These are phyloP conservation scores for Escallonia herrerae DNA, from an alignment of 129 eudicot genomes.

Conservation along the genomic window DNA sequence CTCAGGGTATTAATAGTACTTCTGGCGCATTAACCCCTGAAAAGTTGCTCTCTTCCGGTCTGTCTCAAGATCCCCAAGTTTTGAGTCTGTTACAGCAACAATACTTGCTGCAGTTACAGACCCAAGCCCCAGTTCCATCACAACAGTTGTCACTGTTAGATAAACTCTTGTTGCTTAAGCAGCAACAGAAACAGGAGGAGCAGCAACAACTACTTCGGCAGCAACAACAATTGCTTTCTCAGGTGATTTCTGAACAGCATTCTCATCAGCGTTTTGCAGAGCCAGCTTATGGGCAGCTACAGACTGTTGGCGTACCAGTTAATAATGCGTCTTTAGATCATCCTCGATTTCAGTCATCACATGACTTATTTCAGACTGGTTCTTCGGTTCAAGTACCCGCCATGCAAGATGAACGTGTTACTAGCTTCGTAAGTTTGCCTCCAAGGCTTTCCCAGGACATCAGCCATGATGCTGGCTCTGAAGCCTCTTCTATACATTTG, in stretches of 20 bases:
- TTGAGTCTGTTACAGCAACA: constrained; percentile 72
- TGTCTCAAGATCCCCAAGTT: constrained; percentile 69
- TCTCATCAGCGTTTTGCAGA: constrained; percentile 44
- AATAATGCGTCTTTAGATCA: constrained; percentile 38
- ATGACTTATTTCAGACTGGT: constrained; percentile 43
- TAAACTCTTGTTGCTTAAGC: constrained; percentile 62
- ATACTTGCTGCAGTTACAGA: constrained; percentile 58
- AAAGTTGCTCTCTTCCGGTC: constrained; percentile 57
- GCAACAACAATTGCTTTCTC: constrained; percentile 73
- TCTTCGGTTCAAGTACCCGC: constrained; percentile 39
- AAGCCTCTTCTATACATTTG: constrained; percentile 38
- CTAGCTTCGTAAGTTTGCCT: constrained; percentile 23
- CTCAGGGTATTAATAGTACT: constrained; percentile 40
- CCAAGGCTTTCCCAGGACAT: constrained; percentile 34
- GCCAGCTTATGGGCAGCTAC: constrained; percentile 45
- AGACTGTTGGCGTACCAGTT: constrained; percentile 29
- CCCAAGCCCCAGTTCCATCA: constrained; percentile 52
- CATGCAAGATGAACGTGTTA: constrained; percentile 24
- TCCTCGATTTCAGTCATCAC: constrained; percentile 32
- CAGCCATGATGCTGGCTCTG: constrained; percentile 19
- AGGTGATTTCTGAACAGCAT: constrained; percentile 50
- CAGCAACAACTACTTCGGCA: constrained; percentile 49
- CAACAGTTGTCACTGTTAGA: constrained; percentile 63
- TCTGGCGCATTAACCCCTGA: constrained; percentile 44
- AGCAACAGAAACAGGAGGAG: constrained; percentile 42